These are phyloP conservation scores for Geotrichum europaeum DNA, from an alignment of 1,139 yeast genomes.

Conservation along the genomic window DNA sequence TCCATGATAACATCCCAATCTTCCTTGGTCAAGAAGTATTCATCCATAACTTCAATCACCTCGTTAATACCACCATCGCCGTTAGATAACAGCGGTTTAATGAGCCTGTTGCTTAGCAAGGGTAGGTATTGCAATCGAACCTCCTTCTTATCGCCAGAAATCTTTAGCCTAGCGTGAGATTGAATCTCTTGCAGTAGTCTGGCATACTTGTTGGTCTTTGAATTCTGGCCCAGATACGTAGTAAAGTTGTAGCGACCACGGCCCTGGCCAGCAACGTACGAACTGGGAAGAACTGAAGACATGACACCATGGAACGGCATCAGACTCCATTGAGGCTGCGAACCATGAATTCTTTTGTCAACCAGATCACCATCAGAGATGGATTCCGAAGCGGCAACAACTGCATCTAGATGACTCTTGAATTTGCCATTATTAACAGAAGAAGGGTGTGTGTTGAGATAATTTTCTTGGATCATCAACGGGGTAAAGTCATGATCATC, in stretches of 20 bases:
- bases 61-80: slow-evolving; percentile 60
- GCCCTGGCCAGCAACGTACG: slow-evolving; percentile 66
- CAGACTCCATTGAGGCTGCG: slow-evolving; percentile 94
- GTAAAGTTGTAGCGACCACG: slow-evolving; percentile 72
- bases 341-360: slow-evolving; percentile 74
- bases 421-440: slow-evolving; percentile 18
- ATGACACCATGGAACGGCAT: slow-evolving; percentile 87
- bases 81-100: slow-evolving; percentile 48
- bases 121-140: slow-evolving; percentile 77
- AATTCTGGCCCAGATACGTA: slow-evolving; percentile 85
- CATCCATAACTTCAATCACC: slow-evolving; percentile 68
- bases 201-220: slow-evolving; percentile 71
- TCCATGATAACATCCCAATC: slow-evolving; percentile 89
- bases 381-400: slow-evolving; percentile 77
- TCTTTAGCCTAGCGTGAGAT: slow-evolving; percentile 74
- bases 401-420: slow-evolving; percentile 50
- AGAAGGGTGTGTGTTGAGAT: slow-evolving; percentile 57
- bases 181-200: slow-evolving; percentile 82
- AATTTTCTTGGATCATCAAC: slow-evolving; percentile 93
- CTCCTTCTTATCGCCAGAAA: slow-evolving; percentile 70
- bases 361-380: slow-evolving; percentile 78
- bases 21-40: slow-evolving; percentile 76
- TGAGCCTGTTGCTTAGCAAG: slow-evolving; percentile 48
- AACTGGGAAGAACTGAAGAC: slow-evolving; percentile 80
- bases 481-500: slow-evolving; percentile 95